Evolutionary conservation across 2,329 filamentous ascomycete species (phyloP), one percentile per base, ranked within the genome.

Genomic region (Hymenoscyphus scutula): DNA sequence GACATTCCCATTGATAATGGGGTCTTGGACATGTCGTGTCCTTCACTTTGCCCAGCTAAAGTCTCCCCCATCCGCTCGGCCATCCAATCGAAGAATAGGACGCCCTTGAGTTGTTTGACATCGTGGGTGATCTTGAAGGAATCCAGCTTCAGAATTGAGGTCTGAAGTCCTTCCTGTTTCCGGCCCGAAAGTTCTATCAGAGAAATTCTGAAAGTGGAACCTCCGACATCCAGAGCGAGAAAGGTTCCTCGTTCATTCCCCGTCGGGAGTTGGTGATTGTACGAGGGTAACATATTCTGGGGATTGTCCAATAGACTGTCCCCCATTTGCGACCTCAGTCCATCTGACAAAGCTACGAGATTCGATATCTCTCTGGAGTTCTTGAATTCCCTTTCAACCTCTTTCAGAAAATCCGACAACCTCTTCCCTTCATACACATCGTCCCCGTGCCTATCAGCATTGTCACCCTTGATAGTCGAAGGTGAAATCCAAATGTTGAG

Each of bases 61-160:
- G 84, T 85, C 56, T 87, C 82, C 58, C 77, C 73, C 68, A 89
- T 86, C 65, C 80, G 81, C 51, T 78, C 77, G 0, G 86, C 86
- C 81, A 89, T 87, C 87, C 87, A 90, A 71, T 86, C 81, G 67
- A 89, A 90, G 70, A 89, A 89, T 0, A 74, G 78, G 68, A 81
- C 80, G 17, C 87, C 87, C 64, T 81, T 77, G 1, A 88, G 77
- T 62, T 77, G 76, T 74, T 85, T 88, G 59, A 88, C 77, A 23
- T 79, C 74, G 30, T 77, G 78, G 60, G 78, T 80, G 68, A 89
- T 88, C 69, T 79, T 80, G 74, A 84, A 87, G 54, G 79, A 80
- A 60, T 77, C 78, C 68, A 83, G 82, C 64, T 78, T 80, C 61
- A 86, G 74, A 65, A 88, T 86, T 62, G 77, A 77, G 67, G 77